Evolutionary conservation across 371 early-diverging fungal species (phyloP), one percentile per base, ranked within the genome.

Genomic region (Coemansia sp.): DNA sequence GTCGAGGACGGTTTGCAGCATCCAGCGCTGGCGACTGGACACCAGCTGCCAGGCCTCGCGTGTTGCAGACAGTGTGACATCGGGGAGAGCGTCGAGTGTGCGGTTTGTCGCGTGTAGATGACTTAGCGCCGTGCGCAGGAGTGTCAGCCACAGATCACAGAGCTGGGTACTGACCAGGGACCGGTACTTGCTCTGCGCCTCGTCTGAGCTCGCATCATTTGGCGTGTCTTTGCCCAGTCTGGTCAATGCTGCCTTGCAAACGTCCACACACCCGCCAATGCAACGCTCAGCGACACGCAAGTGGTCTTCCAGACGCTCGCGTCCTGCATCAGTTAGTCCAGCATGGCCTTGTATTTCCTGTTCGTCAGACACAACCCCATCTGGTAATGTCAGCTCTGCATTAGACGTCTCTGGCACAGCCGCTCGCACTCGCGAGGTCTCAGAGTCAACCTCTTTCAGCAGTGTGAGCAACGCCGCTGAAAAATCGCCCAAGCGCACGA

Each of bases 1-100:
- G 58, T 75, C 76, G 40, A 75, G 65, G 13, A 67, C 68, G 21
- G 61, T 54, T 27, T 75, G 76, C 24, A 75, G 64, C 76, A 75
- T 75, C 76, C 76, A 75, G 50, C 76, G 67, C 65, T 75, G 71
- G 10, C 71, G 71, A 64, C 64, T 71, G 7, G 67, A 61, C 24
- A 75, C 68, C 22, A 75, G 55, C 59, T 53, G 67, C 71, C 67
- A 69, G 37, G 76, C 76, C 54, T 61, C 63, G 18, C 64, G 71
- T 14, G 62, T 69, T 40, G 26, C 52, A 6, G 50, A 29, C 1
- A 64, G 24, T 14, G 55, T 13, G 2, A 21, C 61, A 21, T 39
- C 26, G 10, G 53, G n/a, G 29, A 67, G 57, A 21, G 40, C 54
- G 39, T 69, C 70, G 4, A 75, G 58, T 34, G 64, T 64, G 10